These are phyloP conservation scores for Zanthoxylum bungeanum DNA, from an alignment of 345 rosid genomes.

Conservation along the genomic window DNA sequence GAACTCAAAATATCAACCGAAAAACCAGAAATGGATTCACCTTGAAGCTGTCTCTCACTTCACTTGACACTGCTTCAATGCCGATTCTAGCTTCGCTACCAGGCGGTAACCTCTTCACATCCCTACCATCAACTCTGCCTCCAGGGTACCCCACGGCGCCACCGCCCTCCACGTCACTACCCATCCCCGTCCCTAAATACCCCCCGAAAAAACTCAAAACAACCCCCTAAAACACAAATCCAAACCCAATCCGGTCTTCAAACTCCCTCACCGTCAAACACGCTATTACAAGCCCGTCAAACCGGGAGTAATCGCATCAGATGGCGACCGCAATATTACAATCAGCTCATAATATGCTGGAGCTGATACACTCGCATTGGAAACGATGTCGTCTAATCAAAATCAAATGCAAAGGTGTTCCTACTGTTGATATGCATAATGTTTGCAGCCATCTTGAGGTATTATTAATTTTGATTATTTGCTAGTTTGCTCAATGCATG, in stretches of 20 bases:
- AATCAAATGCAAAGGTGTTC: constrained; percentile 84
- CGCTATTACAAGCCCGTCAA: constrained; percentile 73
- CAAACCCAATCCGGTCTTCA: constrained; percentile 56
- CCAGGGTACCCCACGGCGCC: constrained; percentile 22
- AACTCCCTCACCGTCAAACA: constrained; percentile 58
- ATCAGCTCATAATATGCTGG: constrained; percentile 96
- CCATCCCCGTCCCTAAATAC: constrained; percentile 74
- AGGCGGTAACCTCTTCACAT: constrained; percentile 66
- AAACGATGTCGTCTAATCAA: constrained; percentile 79
- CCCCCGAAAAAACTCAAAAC: constrained; percentile 44
- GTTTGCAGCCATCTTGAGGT: constrained; percentile 90
- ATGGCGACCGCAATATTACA: constrained; percentile 69
- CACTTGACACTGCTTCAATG: constrained; percentile 40
- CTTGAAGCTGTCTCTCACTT: no score
- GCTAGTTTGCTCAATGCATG: neutral
- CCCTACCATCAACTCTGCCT: constrained; percentile 60
- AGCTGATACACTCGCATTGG: constrained; percentile 85
- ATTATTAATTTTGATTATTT: neutral
- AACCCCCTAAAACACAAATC: constrained; percentile 18
- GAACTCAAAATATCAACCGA: neutral
- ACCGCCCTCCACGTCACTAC: constrained; percentile 36
- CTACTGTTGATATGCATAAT: constrained; percentile 88
- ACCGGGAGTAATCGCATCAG: constrained; percentile 55
- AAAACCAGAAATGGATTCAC: constrained; percentile 4
- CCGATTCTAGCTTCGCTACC: constrained; percentile 54